Base-by-base conservation (phyloP, 306 rosid species). In the Fragaria iinumae region DNA sequence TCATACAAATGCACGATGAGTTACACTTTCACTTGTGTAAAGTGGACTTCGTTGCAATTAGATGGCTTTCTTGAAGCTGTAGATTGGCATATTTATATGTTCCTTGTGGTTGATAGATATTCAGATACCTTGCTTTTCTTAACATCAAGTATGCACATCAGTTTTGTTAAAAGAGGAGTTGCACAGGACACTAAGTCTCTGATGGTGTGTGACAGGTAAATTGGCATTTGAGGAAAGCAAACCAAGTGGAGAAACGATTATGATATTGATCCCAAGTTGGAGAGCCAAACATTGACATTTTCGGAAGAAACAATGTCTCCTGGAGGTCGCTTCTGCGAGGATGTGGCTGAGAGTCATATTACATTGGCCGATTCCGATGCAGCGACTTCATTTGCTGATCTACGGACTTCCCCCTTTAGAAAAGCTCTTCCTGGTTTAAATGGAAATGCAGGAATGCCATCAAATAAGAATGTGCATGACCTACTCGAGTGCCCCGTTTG, bases 401-500 rank as follows among this genome's bases (percentile, higher is more conserved):
- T 70, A 67, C 79, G 80, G 80, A 77, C 76, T 69, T 67, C 88
- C 57, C 77, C 80, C 66, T 63, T 36, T 56, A 78, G 81, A 75
- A 82, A 78, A 73, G 75, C 29, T 39, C 74, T 47, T 55, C 36
- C 79, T 59, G 79, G 83, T 75, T 75, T 69, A 48, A 76, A 60
- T 60, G 71, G 77, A 74, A 77, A 77, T 67, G 72, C 34, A 23
- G 85, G 84, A 76, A 48, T 65, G 29, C 66, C 85, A 29, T 73
- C 87, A 67, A 73, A 69, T 16, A 72, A 70, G 52, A 84, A 84
- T 66, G 87, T 87, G 60, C 83, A 83, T 32, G 88, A 84, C 73
- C 80, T 87, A n/a, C 90, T 87, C 5, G 87, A 87, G 81, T 87
- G 90, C 67, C 88, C 88, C 12, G 88, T 87, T 80, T 87, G 90